Conservation (phyloP, 169 alveolate species). For the Eimeria necatrix region DNA sequence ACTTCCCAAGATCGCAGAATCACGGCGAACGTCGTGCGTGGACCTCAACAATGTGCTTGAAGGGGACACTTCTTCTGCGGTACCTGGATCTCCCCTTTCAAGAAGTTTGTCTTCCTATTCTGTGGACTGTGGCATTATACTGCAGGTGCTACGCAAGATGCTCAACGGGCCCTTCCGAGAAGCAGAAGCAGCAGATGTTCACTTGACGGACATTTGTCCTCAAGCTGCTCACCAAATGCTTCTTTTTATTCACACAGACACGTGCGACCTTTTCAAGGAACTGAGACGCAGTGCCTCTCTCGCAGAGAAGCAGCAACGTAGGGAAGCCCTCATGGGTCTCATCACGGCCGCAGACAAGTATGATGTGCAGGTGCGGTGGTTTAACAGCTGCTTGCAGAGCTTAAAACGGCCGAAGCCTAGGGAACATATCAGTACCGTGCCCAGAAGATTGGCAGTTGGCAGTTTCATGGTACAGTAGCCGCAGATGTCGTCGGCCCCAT, state of each 20-base stretch:
- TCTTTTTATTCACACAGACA: constrained; percentile 73
- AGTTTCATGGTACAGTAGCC: too few species aligned
- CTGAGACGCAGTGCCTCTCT: background rate
- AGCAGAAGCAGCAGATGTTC: constrained; percentile 69
- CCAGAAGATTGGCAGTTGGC: too few species aligned
- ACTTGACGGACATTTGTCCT: constrained; percentile 67
- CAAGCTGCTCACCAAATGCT: constrained; percentile 76
- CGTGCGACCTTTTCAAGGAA: constrained; percentile 56
- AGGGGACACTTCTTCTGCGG: too few species aligned
- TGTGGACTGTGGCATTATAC: background rate
- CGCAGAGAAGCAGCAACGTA: constrained; percentile 45
- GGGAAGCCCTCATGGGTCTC: constrained; percentile 72
- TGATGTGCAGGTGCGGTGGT: constrained; percentile 65
- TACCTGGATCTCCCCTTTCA: too few species aligned
- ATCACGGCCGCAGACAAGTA: constrained; percentile 80
- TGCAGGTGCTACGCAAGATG: constrained; percentile 78
- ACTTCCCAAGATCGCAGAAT: background rate
- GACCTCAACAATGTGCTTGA: too few species aligned
- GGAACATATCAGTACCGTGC: too few species aligned
- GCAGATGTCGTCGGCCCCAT: too few species aligned
- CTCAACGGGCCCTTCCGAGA: constrained; percentile 75
- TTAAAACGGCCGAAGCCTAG: background rate
- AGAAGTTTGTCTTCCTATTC: too few species aligned
- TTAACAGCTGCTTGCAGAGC: background rate
- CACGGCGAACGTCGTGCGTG: background rate